Percentiles rank a stretch among this genome's conserved stretches.
Conservation (phyloP, 1,284 basidiomycete genomes). For the Psilocybe mexicana region DNA sequence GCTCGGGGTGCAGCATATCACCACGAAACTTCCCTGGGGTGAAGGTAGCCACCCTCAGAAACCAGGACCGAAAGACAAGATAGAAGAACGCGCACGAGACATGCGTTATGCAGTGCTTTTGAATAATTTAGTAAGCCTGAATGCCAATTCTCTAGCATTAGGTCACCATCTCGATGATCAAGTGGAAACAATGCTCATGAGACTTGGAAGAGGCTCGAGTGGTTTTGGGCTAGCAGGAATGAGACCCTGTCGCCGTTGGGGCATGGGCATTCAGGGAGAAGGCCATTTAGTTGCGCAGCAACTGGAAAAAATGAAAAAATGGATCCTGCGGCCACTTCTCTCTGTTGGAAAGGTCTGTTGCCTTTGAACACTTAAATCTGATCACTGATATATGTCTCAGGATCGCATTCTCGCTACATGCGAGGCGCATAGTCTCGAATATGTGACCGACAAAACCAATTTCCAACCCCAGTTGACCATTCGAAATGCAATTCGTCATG, state of each 20-base stretch:
- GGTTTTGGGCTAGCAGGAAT: slow-evolving; percentile 63
- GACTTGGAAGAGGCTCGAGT: slow-evolving; percentile 57
- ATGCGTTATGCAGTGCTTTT: slow-evolving; percentile 62
- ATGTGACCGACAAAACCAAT: slow-evolving; percentile 68
- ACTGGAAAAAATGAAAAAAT: slow-evolving; percentile 57
- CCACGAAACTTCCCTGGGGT: slow-evolving; percentile 57
- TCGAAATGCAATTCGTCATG: slow-evolving; percentile 67
- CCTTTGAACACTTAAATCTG: not conserved
- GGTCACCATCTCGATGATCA: slow-evolving; percentile 82
- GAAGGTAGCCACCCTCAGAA: slow-evolving; percentile 45
- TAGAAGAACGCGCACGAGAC: slow-evolving; percentile 59
- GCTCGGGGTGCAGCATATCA: slow-evolving; percentile 49
- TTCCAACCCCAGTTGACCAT: slow-evolving; percentile 68
- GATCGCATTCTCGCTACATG: slow-evolving; percentile 77
- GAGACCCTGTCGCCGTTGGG: slow-evolving; percentile 64
- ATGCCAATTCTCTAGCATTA: slow-evolving; percentile 51
- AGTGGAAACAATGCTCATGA: slow-evolving; percentile 74
- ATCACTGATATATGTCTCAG: slow-evolving; percentile 37
- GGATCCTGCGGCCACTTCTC: slow-evolving; percentile 71
- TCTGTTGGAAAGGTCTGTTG: slow-evolving; percentile 59
- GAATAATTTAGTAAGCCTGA: slow-evolving; percentile 41
- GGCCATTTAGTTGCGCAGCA: slow-evolving; percentile 43
- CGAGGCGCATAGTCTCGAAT: slow-evolving; percentile 56
- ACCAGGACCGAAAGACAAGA: slow-evolving; percentile 34
- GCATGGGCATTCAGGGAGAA: slow-evolving; percentile 58